Evolutionary conservation across 225 moss, liverwort and hornwort species (phyloP), one percentile per base, ranked within the genome.

Genomic region (Polytrichum formosum): DNA sequence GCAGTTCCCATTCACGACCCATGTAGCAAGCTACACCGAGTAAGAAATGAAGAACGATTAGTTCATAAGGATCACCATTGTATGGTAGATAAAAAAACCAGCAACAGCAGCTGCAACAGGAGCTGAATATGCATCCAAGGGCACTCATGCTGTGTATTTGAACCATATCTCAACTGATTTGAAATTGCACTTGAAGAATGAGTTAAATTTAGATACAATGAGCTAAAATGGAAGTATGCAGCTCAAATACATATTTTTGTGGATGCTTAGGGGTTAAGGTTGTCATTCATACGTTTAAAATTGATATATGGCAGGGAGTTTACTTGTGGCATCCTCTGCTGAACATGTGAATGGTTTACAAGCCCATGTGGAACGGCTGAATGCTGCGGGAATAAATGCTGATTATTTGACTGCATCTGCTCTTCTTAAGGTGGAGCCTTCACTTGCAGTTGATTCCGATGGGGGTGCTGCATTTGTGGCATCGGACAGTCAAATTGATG

Each of bases 401-500:
- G 78, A 84, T 37, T 94, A 81, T 67, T 77, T 91, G 82, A 81
- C 88, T 56, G 69, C 88, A 28, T 61, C 69, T 55, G 77, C 80
- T 61, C 77, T 88, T 61, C 62, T 55, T n/a, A 74, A 77, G 72
- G 54, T 72, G 26, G 97, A 97, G 76, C 94, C 94, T 63, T 78
- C 81, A 29, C 81, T 97, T 28, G 75, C 80, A 67, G 26, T 91
- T 65, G 86, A 79, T 70, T 68, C 88, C 56, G 75, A 83, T 65
- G 77, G 88, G 20, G 85, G 79, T 69, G 97, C 92, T 63, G 94
- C 82, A 62, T 79, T 85, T 65, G 91, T 91, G 68, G 85, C 82
- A 58, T 84, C 81, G 62, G 97, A 97, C 77, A 89, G 90, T 70
- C 97, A 97, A 77, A 85, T 97, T 63, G 92, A 97, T 87, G 94